phyloP scores from a whole-genome alignment of 1,139 yeast genomes.

The Hansenula sp. region DNA sequence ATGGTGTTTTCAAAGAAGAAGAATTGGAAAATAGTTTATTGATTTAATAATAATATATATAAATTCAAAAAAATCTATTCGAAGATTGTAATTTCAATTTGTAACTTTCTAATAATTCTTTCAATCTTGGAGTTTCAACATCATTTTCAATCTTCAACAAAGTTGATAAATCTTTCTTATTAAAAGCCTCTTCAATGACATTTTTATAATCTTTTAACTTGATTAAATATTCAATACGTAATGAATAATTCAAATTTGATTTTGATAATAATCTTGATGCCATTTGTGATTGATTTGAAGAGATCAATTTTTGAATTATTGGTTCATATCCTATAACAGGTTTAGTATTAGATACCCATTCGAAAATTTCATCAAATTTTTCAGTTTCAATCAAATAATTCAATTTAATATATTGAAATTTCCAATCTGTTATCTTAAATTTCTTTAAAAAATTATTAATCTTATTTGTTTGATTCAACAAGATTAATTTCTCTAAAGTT shows the following conservation, averaged over 20 bases:
- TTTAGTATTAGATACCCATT: conserved; percentile 43
- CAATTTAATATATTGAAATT: conserved; percentile 61
- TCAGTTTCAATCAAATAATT: conserved; percentile 46
- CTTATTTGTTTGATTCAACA: conserved; percentile 53
- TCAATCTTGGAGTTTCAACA: conserved; percentile 6
- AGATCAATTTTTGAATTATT: conserved; percentile 39
- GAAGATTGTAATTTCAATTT: conserved; percentile 3
- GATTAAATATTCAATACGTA: conserved; percentile 47
- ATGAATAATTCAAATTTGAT: conserved; percentile 11
- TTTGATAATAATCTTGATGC: conserved; percentile 13
- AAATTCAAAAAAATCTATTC: conserved; percentile 2
- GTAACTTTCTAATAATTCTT: conserved; percentile 4
- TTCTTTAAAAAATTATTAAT: conserved; percentile 57
- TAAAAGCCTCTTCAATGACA: conserved; percentile 62
- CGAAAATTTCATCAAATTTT: conserved; percentile 60
- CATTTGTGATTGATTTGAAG: conserved; percentile 10
- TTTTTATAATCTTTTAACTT: conserved; percentile 48
- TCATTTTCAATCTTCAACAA: conserved; percentile 22
- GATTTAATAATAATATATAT: conserved; percentile 7
- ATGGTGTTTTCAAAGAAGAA: conserved; percentile 29
- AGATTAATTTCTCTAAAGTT: conserved; percentile 51
- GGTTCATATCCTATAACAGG: conserved; percentile 76
- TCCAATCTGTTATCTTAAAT: conserved; percentile 59
- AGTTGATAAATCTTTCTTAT: conserved; percentile 45
- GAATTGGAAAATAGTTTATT: conserved; percentile 24